Conservation (phyloP, 2,329 filamentous ascomycete species). For the Diaporthe eres region DNA sequence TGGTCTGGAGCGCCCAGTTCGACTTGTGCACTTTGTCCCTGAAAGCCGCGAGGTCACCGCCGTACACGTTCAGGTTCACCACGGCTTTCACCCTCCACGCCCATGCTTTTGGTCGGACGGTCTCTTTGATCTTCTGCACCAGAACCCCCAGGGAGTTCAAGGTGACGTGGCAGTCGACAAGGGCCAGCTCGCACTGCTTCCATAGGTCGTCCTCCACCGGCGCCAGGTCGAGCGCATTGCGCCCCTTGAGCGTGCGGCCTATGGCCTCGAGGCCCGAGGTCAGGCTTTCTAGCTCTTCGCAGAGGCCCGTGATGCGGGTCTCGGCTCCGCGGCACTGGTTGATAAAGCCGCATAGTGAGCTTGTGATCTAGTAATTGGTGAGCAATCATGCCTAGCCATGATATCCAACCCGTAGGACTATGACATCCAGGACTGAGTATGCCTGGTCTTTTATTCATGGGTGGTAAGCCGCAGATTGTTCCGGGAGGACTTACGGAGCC, state of each 20-base stretch:
- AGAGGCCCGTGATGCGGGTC: slow-evolving; percentile 41
- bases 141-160: slow-evolving; percentile 43
- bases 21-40: slow-evolving; percentile 48
- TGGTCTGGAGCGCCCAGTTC: slow-evolving; percentile 48
- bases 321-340: slow-evolving; percentile 43
- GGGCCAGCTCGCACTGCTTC: slow-evolving; percentile 45
- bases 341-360: slow-evolving; percentile 37
- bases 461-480: not conserved
- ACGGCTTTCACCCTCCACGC: slow-evolving; percentile 39
- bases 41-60: slow-evolving; percentile 43
- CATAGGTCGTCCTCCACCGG: slow-evolving; percentile 45
- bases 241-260: slow-evolving; percentile 44
- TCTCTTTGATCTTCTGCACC: slow-evolving; percentile 43
- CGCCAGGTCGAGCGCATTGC: slow-evolving; percentile 43
- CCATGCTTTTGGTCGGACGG: slow-evolving; percentile 12
- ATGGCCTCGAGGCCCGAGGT: slow-evolving; percentile 45
- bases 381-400: not conserved
- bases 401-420: not conserved
- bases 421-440: not conserved
- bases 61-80: slow-evolving; percentile 43
- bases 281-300: slow-evolving; percentile 44
- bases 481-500: slow-evolving; percentile 37
- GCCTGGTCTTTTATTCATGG: not conserved
- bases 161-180: slow-evolving; percentile 44
- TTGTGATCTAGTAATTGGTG: slow-evolving; percentile 35